Conservation (phyloP, 805 yeast species). For the Candida sakaeoensis region DNA sequence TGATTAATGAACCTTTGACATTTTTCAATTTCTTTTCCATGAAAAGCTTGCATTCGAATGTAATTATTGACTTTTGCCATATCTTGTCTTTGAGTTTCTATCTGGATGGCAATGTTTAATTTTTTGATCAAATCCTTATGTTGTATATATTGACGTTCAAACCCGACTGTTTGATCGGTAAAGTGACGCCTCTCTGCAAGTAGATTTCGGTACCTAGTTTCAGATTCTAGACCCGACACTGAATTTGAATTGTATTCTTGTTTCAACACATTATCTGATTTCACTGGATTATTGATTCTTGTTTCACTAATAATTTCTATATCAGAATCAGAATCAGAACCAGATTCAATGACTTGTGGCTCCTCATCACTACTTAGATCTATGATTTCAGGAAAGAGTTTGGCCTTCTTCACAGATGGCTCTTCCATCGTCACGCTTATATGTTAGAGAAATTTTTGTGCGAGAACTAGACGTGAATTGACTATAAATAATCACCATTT, state of each 20-base stretch:
- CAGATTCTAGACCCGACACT: neutral
- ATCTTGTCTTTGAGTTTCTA: no score
- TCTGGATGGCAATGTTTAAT: no score
- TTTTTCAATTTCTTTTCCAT: no score
- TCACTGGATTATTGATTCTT: neutral
- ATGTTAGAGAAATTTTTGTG: neutral
- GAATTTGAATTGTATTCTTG: neutral
- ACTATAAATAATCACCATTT: constrained; percentile 49
- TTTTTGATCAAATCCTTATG: no score
- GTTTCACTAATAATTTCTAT: neutral
- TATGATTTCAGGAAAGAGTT: neutral
- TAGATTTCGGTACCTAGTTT: neutral
- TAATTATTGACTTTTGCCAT: no score
- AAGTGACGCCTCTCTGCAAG: neutral
- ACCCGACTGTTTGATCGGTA: neutral
- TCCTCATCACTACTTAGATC: constrained; percentile 1
- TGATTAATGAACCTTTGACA: no score
- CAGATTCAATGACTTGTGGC: neutral
- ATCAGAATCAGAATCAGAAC: neutral
- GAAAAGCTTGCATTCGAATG: no score
- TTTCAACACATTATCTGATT: neutral
- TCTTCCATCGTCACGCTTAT: neutral
- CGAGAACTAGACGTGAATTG: neutral
- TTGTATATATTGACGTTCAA: neutral
- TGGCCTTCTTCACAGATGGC: neutral